Evolutionary conservation across 768 basidiomycete genomes (phyloP), one percentile per base, ranked within the genome.

Genomic region (Lactarius evosmus): DNA sequence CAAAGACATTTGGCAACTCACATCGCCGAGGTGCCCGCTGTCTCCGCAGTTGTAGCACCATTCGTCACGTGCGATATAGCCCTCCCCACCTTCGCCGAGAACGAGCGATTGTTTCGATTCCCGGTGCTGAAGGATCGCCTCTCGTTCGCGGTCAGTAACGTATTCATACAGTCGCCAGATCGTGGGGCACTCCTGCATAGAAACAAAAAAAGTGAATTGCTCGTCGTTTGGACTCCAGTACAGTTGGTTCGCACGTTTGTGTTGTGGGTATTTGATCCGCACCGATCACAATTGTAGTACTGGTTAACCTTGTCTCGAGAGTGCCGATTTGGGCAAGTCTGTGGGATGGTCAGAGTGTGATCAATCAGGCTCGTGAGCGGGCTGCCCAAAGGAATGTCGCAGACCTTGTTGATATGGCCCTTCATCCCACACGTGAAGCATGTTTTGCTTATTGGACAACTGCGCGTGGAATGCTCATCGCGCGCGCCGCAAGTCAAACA

Each of bases 31-130:
- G 73, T 93, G 91, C 4, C 89, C 91, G 56, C 74, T 73, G 32
- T 76, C 76, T 46, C 88, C 91, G 67, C 91, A 93, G 68, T 89
- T 89, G 71, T 91, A 90, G 72, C 91, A 93, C 88, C 88, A 93
- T 68, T 84, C 78, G 70, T 90, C 89, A 36, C 75, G 73, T 5
- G 82, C 87, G 59, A 93, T 85, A 73, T 88, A 91, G 7, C 86
- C 89, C 72, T 92, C 91, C 11, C 90, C 88, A 16, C 91, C 90
- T 60, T 86, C 71, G 12, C 90, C 89, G 7, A 90, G 74, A 14
- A 71, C 70, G 7, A 85, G 70, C 4, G 75, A 71, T 49, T 77
- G 80, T 71, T 81, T 88, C 30, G 76, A 72, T 63, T 81, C 78
- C 33, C 89, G 83, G 22, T 64, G 69, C 19, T 72, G 70, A 2